phyloP scores from a whole-genome alignment of 2,329 filamentous ascomycete genomes.

The Botryotinia calthae region DNA sequence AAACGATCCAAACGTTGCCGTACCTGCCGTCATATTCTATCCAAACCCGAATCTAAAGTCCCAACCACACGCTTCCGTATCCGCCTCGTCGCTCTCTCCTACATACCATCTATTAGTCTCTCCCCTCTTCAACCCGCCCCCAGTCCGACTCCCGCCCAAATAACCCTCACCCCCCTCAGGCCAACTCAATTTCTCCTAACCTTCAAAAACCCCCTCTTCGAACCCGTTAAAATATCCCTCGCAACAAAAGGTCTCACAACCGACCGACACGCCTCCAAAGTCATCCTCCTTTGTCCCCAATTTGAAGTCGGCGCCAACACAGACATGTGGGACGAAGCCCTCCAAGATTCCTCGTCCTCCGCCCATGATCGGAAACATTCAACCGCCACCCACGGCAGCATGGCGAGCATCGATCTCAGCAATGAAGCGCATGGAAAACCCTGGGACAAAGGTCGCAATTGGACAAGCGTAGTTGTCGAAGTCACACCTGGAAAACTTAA shows the following conservation, averaged over 20 bases:
- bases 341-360: conserved; percentile 7
- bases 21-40: conserved; percentile 89
- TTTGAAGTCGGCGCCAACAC: conserved; percentile 94
- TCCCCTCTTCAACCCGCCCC: conserved; percentile 54
- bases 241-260: conserved; percentile 80
- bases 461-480: conserved; percentile 91
- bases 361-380: conserved; percentile 2
- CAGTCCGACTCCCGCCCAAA: conserved; percentile 2
- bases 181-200: conserved; percentile 82
- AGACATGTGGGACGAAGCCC: conserved; percentile 88
- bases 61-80: conserved; percentile 89
- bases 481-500: conserved; percentile 60
- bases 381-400: conserved; percentile 6
- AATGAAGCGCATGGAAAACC: conserved; percentile 64
- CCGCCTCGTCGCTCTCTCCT: conserved; percentile 80
- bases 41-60: conserved; percentile 89
- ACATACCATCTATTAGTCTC: conserved; percentile 80
- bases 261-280: conserved; percentile 70
- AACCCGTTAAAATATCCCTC: conserved; percentile 80
- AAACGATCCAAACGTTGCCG: conserved; percentile 94
- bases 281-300: conserved; percentile 90
- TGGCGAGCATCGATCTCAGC: conserved; percentile 9
- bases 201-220: conserved; percentile 91
- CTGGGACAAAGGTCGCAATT: conserved; percentile 92
- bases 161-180: conserved; percentile 39